Base-by-base conservation (phyloP, 2,329 filamentous ascomycete species). In the Cadophora sp. region DNA sequence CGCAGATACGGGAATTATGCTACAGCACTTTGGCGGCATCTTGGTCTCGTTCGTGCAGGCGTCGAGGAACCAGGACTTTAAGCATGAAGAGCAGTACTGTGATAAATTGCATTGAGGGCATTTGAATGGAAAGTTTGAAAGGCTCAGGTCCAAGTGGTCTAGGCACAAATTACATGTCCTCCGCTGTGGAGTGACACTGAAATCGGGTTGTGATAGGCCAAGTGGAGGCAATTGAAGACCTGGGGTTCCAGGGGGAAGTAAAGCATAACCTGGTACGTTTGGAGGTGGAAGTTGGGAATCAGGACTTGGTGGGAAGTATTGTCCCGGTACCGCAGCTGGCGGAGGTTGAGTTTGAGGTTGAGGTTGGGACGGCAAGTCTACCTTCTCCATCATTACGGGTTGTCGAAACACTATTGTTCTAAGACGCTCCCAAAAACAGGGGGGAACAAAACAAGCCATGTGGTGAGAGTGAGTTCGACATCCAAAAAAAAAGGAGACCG, bases 1-100 rank as follows among this genome's bases (percentile, higher is more conserved):
- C 19, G 8, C 4, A 19, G 51, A 48, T n/a, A 83, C 73, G 56
- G 82, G 81, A 11, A 86, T 77, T 8, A 80, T 74, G 4, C 59
- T 72, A 69, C 82, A 84, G 73, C 84, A 86, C 29, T 78, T 76
- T 3, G 82, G 81, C 2, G 82, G 83, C 83, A 84, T 84, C 29
- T 76, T 74, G 0, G 76, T 72, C 48, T 76, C 73, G 64, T 83
- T 78, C 40, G 75, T 77, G 66, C 77, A 80, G 16, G 81, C 81
- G 6, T 75, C 71, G 0, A 79, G 69, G 72, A 84, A 84, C 78
- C 82, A 80, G 4, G 71, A 65, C 59, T 75, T 79, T 16, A 83
- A 68, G 64, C 82, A 84, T 4, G 69, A 43, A 19, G 71, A 50
- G 62, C 79, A 80, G 26, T 64, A 68, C 19, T 63, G 31, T 3